Evolutionary conservation across 2,329 filamentous ascomycete species (phyloP).

Genomic region (Ampelomyces quisqualis): DNA sequence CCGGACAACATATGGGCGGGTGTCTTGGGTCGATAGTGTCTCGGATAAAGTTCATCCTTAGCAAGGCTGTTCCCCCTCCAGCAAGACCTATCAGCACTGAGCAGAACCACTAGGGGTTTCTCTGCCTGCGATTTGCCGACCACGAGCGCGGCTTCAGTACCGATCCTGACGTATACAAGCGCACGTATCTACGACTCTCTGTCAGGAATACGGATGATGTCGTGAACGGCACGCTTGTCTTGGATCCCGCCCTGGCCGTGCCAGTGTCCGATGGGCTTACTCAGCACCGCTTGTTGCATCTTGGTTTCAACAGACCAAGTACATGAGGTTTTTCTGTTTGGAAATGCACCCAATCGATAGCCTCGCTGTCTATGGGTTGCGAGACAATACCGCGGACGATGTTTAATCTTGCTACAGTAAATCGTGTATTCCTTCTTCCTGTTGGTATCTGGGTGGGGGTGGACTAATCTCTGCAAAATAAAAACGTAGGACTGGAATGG

Average conservation of each 20-base stretch:
- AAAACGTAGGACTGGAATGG: not conserved
- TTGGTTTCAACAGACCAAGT: not conserved
- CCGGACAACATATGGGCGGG: no score
- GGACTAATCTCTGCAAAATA: conserved; percentile 4
- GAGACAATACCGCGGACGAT: not conserved
- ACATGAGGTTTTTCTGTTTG: not conserved
- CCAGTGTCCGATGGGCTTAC: not conserved
- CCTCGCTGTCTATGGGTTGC: not conserved
- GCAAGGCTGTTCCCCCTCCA: not conserved
- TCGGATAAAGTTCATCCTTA: conserved; percentile 1
- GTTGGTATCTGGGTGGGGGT: not conserved
- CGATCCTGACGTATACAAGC: conserved; percentile 10
- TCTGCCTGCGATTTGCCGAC: conserved; percentile 5
- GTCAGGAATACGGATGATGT: no score
- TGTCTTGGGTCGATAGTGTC: no score
- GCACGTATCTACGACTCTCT: conserved; percentile 5
- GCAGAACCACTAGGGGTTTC: not conserved
- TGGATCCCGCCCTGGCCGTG: not conserved
- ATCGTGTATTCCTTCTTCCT: no score
- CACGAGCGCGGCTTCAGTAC: conserved; percentile 4
- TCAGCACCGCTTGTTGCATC: not conserved
- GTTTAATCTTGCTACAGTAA: not conserved
- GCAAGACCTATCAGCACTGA: not conserved
- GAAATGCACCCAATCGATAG: not conserved
- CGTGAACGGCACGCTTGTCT: conserved; percentile 3